Evolutionary conservation across 2,329 filamentous ascomycete species (phyloP).

Genomic region (Monosporascus sp.): DNA sequence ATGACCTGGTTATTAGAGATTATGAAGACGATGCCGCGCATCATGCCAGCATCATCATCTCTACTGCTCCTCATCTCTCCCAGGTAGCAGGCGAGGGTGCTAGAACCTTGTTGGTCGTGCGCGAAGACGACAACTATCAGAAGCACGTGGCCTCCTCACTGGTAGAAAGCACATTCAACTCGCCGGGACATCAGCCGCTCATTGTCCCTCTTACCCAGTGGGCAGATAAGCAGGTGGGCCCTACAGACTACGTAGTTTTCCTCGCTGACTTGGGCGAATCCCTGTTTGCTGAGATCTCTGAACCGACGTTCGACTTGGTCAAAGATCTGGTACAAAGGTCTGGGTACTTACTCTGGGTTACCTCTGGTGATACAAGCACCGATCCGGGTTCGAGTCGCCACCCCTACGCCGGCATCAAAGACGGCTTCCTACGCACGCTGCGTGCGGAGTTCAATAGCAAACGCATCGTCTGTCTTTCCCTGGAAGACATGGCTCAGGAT

Average conservation of each 20-base stretch:
- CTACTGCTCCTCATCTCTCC: neutral
- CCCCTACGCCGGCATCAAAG: neutral
- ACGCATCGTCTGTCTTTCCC: conserved; percentile 2
- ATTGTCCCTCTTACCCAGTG: neutral
- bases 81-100: neutral
- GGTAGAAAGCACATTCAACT: neutral
- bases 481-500: neutral
- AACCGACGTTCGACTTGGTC: neutral
- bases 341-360: conserved; percentile 5
- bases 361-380: neutral
- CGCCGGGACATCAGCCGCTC: neutral
- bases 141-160: neutral
- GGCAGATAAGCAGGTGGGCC: neutral
- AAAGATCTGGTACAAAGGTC: neutral
- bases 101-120: neutral
- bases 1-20: conserved; percentile 6
- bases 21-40: neutral
- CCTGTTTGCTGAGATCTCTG: neutral
- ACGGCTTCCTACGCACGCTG: conserved; percentile 3
- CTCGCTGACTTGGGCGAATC: neutral
- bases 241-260: neutral
- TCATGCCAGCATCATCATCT: conserved; percentile 1
- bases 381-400: neutral
- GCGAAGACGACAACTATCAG: neutral
- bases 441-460: conserved; percentile 3